phyloP scores from a whole-genome alignment of 371 early-diverging fungal genomes.

The Saksenaea vasiformis region DNA sequence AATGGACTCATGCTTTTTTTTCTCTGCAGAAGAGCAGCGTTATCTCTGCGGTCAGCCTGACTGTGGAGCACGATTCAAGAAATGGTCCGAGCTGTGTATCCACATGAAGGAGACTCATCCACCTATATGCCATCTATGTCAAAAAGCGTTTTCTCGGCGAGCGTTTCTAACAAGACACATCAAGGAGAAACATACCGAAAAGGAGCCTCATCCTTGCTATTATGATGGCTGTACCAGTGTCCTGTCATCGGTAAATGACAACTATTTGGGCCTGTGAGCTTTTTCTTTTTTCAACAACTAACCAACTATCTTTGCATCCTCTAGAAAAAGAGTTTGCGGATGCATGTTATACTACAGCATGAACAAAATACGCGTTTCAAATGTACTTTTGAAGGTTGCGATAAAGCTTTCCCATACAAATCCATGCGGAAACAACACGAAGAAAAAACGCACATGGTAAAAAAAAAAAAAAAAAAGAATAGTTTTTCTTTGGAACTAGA shows the following conservation, averaged over 20 bases:
- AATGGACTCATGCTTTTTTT: not conserved
- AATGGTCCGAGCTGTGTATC: conserved; percentile 64
- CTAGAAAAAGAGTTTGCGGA: conserved; percentile 29
- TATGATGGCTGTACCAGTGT: conserved; percentile 49
- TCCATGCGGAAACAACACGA: conserved; percentile 56
- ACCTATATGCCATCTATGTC: conserved; percentile 50
- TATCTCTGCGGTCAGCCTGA: conserved; percentile 55
- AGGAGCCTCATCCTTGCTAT: conserved; percentile 33
- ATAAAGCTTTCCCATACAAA: conserved; percentile 54
- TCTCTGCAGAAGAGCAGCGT: conserved; percentile 38
- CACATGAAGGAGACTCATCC: conserved; percentile 58
- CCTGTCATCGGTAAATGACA: conserved; percentile 32
- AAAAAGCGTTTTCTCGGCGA: conserved; percentile 42
- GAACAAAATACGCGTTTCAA: conserved; percentile 33
- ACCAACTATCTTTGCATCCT: not conserved
- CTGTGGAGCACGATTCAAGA: conserved; percentile 50
- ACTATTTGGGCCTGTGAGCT: too few relatives aligned
- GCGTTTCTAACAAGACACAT: conserved; percentile 43
- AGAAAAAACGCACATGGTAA: conserved; percentile 28
- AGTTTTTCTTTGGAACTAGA: too few relatives aligned
- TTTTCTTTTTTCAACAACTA: not conserved
- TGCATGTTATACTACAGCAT: conserved; percentile 48
- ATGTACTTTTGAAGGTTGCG: conserved; percentile 52
- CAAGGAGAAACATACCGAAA: conserved; percentile 36
- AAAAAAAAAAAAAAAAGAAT: not conserved